These are phyloP conservation scores for Starmerella etchellsii DNA, from an alignment of 805 yeast species.

Conservation along the genomic window DNA sequence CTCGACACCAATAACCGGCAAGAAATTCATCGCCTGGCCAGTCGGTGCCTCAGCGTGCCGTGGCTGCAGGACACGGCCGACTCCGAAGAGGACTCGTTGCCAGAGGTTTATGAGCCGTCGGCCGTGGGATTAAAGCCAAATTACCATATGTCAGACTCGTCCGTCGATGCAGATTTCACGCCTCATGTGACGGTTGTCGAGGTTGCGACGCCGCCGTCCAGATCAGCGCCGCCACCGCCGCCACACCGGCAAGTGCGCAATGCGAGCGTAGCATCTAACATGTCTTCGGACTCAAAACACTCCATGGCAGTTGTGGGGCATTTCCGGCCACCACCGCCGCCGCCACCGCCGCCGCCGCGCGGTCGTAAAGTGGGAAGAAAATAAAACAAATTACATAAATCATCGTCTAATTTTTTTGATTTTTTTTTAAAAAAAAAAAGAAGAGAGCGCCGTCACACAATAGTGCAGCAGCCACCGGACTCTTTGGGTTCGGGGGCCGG, in stretches of 20 bases:
- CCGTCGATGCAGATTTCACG: too few relatives aligned
- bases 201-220: too few relatives aligned
- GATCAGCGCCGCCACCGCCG: conserved; percentile 1
- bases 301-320: conserved; percentile 9
- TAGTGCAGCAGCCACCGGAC: conserved; percentile 10
- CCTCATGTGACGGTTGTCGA: too few relatives aligned
- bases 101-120: too few relatives aligned
- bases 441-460: conserved; percentile 3
- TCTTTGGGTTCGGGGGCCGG: conserved; percentile 8
- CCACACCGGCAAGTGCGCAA: conserved; percentile 7
- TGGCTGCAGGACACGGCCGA: too few relatives aligned
- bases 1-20: conserved; percentile 1
- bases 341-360: conserved; percentile 2
- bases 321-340: conserved; percentile 13
- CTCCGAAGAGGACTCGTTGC: background rate
- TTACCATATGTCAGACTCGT: too few relatives aligned
- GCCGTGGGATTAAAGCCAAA: too few relatives aligned
- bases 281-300: conserved; percentile 5
- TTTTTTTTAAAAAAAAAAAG: too few relatives aligned
- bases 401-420: background rate
- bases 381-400: background rate
- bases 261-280: conserved; percentile 4
- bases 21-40: conserved; percentile 15
- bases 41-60: conserved; percentile 14
- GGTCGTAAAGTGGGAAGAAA: background rate